Evolutionary conservation across 306 rosid genomes (phyloP), one percentile per base, ranked within the genome.

Genomic region (Citrullus colocynthis): DNA sequence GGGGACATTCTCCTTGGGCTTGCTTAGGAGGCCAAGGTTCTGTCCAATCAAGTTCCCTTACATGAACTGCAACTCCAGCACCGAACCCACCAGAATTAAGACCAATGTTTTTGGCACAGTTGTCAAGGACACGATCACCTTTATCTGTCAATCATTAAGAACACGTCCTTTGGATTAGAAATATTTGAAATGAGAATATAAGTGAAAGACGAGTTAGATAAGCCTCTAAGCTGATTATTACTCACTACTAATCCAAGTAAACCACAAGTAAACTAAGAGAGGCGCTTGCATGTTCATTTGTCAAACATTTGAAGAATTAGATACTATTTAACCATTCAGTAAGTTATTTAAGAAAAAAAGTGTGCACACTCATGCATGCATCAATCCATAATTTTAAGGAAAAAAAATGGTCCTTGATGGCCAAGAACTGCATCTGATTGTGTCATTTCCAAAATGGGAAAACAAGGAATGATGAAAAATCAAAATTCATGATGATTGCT

Each of bases 11-110:
- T 81, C 80, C 87, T 44, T 17, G 34, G 80, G 65, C 74, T 78
- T 76, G 78, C 83, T 73, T 78, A 73, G 98, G 96, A 80, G 97
- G 98, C 95, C 96, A 95, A 41, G 81, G 78, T 78, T 82, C 76
- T 79, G 85, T 89, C 98, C 98, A 95, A 84, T 95, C 93, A 78
- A 95, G 96, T 65, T 92, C 96, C 21, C 88, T 89, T 28, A 90
- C 92, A 85, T 54, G 78, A 65, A 90, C 78, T 58, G 81, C 65
- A 67, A 88, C 93, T 83, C 72, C 72, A 80, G 62, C 66, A 79
- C 82, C 81, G 79, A 89, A 84, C 59, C 85, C 70, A 78, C 83
- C 87, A 77, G 81, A 79, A 85, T 95, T 92, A 64, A 95, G 91
- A 85, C 78, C 83, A 62, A 92, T 83, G 78, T 92, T 95, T 81